These are phyloP conservation scores for Chaetomiaceae sp. DNA, from an alignment of 2,329 filamentous ascomycete genomes.

Conservation along the genomic window DNA sequence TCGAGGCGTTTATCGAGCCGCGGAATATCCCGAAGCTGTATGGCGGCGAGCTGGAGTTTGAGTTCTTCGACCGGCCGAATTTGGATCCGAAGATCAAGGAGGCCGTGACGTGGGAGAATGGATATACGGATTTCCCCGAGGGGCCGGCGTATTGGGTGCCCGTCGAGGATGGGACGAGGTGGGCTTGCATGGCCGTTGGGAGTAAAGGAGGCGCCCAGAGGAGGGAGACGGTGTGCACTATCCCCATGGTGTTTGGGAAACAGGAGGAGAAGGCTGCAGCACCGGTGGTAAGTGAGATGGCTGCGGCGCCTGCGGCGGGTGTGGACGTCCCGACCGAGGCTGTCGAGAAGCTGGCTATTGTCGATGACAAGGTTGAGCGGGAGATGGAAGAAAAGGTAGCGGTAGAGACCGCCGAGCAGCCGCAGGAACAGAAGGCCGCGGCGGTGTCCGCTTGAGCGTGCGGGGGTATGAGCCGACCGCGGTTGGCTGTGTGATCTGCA, in stretches of 20 bases:
- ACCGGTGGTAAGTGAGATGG: conserved; percentile 6
- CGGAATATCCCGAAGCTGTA: conserved; percentile 85
- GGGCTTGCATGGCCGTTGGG: conserved; percentile 54
- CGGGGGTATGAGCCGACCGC: too few species aligned
- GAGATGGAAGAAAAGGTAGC: conserved; percentile 19
- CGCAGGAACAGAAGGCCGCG: conserved; percentile 5
- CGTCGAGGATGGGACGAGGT: conserved; percentile 39
- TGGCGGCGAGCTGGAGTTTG: conserved; percentile 79
- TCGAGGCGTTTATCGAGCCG: conserved; percentile 75
- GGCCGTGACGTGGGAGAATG: conserved; percentile 49
- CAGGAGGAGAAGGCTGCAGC: conserved; percentile 13
- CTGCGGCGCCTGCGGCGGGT: neutral
- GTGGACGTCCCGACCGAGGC: neutral
- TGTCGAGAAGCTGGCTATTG: neutral
- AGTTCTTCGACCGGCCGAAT: conserved; percentile 69
- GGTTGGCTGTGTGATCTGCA: neutral
- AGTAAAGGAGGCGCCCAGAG: conserved; percentile 42
- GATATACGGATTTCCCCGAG: conserved; percentile 48
- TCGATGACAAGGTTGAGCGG: neutral
- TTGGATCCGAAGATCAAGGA: conserved; percentile 60
- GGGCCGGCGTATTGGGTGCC: conserved; percentile 57
- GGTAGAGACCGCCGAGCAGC: neutral
- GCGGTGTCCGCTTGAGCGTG: neutral
- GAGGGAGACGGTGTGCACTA: conserved; percentile 46
- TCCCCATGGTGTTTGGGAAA: conserved; percentile 31